Percentiles rank a stretch among this genome's conserved stretches.
Conservation (phyloP, 331 rosid species). For the Malus hybrid region DNA sequence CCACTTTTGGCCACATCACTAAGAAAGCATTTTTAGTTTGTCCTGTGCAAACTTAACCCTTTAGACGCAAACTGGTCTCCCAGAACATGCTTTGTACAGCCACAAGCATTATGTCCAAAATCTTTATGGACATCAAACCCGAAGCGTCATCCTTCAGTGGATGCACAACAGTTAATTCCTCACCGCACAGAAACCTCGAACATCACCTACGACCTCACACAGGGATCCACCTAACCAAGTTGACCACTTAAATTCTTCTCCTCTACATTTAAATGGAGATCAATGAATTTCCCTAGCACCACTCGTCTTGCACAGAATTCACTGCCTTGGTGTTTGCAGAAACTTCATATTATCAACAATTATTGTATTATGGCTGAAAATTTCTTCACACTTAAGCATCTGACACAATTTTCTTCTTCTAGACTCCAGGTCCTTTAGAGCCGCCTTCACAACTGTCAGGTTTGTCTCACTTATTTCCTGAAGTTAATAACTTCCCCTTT, state of each 20-base stretch:
- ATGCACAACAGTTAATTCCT: not conserved
- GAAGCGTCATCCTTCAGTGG: not conserved
- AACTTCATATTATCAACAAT: not conserved
- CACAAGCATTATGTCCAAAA: not conserved
- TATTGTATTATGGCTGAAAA: not conserved
- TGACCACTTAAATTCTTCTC: not conserved
- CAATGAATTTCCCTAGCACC: not conserved
- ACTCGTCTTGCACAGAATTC: not conserved
- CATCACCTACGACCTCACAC: not conserved
- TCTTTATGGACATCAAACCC: not conserved
- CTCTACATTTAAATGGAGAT: not conserved
- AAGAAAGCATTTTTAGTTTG: not conserved
- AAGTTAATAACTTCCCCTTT: not conserved
- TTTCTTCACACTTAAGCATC: not conserved
- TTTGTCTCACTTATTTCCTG: conserved; percentile 23
- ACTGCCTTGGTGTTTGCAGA: not conserved
- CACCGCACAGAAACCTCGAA: too few relatives aligned
- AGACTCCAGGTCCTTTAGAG: conserved; percentile 26
- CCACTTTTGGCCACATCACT: not conserved
- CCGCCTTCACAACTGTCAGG: conserved; percentile 51
- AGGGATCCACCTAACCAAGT: not conserved
- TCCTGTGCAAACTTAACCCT: not conserved
- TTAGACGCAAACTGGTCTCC: not conserved
- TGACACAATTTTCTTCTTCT: not conserved
- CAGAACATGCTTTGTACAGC: not conserved